phyloP scores from a whole-genome alignment of 1,284 basidiomycete species.

The Pyrrhoderma lamaoense region DNA sequence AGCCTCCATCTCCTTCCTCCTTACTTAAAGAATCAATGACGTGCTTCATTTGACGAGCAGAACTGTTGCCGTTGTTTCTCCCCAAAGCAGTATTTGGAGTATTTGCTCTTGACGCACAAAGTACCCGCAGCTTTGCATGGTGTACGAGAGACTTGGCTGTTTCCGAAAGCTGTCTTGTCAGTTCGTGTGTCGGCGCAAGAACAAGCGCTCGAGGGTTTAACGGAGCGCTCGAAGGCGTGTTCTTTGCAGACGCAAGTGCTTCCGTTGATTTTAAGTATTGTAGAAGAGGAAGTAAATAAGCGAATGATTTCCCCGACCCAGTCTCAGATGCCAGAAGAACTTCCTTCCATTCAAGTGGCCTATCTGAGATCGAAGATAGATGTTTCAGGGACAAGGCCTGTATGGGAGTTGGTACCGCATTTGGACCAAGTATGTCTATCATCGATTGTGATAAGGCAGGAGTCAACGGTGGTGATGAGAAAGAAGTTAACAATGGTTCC shows the following conservation, averaged over 20 bases:
- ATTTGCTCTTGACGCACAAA: constrained; percentile 64
- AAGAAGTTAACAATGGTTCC: constrained; percentile 28
- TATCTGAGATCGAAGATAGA: constrained; percentile 32
- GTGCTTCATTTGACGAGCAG: constrained; percentile 44
- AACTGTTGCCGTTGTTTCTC: constrained; percentile 25
- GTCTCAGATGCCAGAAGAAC: constrained; percentile 80
- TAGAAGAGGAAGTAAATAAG: constrained; percentile 77
- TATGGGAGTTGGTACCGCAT: constrained; percentile 60
- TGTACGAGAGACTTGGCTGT: constrained; percentile 74
- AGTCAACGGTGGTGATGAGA: constrained; percentile 61
- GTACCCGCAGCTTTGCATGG: constrained; percentile 63
- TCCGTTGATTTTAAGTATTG: constrained; percentile 68
- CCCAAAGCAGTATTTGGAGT: constrained; percentile 29
- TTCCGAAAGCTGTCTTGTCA: constrained; percentile 67
- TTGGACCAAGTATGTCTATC: constrained; percentile 44
- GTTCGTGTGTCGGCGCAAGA: constrained; percentile 82
- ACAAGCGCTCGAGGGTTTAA: constrained; percentile 70
- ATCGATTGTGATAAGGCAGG: constrained; percentile 53
- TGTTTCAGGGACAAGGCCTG: constrained; percentile 64
- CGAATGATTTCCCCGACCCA: constrained; percentile 86
- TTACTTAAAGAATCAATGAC: constrained; percentile 26
- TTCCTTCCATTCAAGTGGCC: constrained; percentile 36
- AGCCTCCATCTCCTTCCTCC: constrained; percentile 22
- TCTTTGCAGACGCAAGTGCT: constrained; percentile 16
- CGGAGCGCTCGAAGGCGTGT: constrained; percentile 10